Evolutionary conservation across 2,329 filamentous ascomycete genomes (phyloP), one percentile per base, ranked within the genome.

Genomic region (Ophiostoma tasmaniense): DNA sequence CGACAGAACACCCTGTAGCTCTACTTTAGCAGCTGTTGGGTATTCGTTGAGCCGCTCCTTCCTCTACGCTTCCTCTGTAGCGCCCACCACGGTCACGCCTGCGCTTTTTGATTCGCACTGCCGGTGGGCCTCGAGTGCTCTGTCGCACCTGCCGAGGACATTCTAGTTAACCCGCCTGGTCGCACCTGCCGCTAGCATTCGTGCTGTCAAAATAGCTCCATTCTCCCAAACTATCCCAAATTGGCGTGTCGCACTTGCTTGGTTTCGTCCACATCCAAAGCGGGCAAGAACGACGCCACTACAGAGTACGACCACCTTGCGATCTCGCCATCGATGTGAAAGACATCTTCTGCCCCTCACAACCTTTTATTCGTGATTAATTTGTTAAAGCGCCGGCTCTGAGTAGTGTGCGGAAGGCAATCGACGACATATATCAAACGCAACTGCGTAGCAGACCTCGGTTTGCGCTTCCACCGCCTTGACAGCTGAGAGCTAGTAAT

Each of bases 81-180:
- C 59, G 28, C 28, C 55, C 55, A 35, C 17, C 30, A n/a, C 6
- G 28, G 30, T 35, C 10, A 30, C 59, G 28, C 59, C 59, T 62
- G 59, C 30, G 50, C 50, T 55, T 55, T 55, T 55, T 55, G 50
- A 11, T 25, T 55, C 50, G 50, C 50, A 55, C 68, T 69, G 66
- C 68, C 68, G 66, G 66, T 65, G 55, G 52, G 45, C 55, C 55
- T 55, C 25, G 22, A 25, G 37, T 64, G n/a, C 10, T 61, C 37
- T 45, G 10, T 35, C 64, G n/a, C 68, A 70, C 68, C 59, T 66
- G 66, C 68, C 68, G 68, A 69, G 66, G 66, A 45, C 68, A 65
- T 66, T 67, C 62, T 45, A 67, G 61, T 66, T 67, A 67, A 67
- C 52, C 66, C 68, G 68, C 68, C 37, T 42, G 65, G 65, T 25